Base-by-base conservation (phyloP, 345 rosid genomes). In the Eucalyptus leucophloia region DNA sequence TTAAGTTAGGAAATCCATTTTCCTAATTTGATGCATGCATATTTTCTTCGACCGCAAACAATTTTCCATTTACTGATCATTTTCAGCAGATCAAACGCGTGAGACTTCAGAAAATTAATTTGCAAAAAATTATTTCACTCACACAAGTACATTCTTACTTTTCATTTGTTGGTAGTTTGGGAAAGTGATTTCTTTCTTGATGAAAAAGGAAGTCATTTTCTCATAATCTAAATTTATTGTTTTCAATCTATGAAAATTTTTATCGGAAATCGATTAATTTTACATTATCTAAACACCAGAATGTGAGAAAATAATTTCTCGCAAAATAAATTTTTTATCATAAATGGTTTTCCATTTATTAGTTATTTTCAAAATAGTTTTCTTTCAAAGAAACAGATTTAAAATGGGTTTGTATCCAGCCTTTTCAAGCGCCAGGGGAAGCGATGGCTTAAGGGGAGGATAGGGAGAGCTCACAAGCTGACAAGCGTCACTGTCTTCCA, bases 71-170 rank as follows among this genome's bases (percentile, higher is more conserved):
- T 24, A 56, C 3, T 24, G 6, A 24, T 56, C 14, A 56, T 56
- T 24, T 24, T 56, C 62, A 56, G 1, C 0, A 2, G 6, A 56
- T 30, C 28, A 56, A 56, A 56, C 0, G 30, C 0, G 28, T 4
- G 28, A 56, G 13, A 24, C 1, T 24, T 56, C 2, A 56, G 1
- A 56, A 56, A 23, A 23, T 24, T 56, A 56, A 56, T 56, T 56
- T 23, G 30, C 30, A 24, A 10, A 56, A 56, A 56, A 9, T 56
- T 56, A 23, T 24, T 23, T 56, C 28, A 9, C 12, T 56, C 62
- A 9, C 26, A 24, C 1, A 5, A 23, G 28, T 9, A 23, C 3
- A 24, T 24, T 11, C 28, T 56, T 56, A 56, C 4, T 56, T 56
- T 56, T 56, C 62, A 56, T 56, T 56, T 4, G 62, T 56, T 9